Base-by-base conservation (phyloP, 2,329 filamentous ascomycete species). In the Colletotrichum tropicale region DNA sequence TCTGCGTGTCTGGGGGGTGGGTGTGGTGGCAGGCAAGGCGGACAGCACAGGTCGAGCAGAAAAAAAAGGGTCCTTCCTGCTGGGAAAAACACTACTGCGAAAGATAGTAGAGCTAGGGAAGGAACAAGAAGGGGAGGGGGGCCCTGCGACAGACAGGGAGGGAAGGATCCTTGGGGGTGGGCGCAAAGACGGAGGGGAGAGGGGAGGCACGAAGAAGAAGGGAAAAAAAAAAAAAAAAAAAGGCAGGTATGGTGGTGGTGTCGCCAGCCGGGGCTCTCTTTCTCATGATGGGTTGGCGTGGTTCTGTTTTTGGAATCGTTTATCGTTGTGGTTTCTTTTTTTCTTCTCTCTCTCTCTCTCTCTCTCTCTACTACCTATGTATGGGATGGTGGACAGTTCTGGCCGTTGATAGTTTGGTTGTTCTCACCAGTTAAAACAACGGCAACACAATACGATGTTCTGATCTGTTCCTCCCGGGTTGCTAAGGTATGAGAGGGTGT, bases 1-100 rank as follows among this genome's bases (percentile, higher is more conserved):
- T 18, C n/a, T n/a, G 28, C 5, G 18, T 43, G 38, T 55, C 32
- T 34, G 55, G n/a, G n/a, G n/a, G n/a, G n/a, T n/a, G n/a, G 28
- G 68, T 38, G 68, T 48, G 48, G 68, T 48, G 48, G 21, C 58
- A 60, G 62, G 67, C 73, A 75, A 68, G 73, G 69, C 68, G 61
- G 71, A 28, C 48, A 71, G 56, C 34, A 43, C 24, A n/a, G 28
- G 56, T 60, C 21, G 52, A 56, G 36, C 15, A 38, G 26, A 69
- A 26, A 30, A 74, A 74, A 77, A 74, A 67, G 74, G 62, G 65
- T 66, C 52, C 74, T 56, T 64, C 55, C 21, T 60, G 32, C 52
- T 61, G 32, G 52, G 26, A 66, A 24, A 24, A 26, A 61, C 34
- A 21, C 56, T 30, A n/a, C n/a, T n/a, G n/a, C n/a, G n/a, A n/a